Evolutionary conservation across 2,329 filamentous ascomycete genomes (phyloP), one percentile per base, ranked within the genome.

Genomic region (Amauroascus verrucosus): DNA sequence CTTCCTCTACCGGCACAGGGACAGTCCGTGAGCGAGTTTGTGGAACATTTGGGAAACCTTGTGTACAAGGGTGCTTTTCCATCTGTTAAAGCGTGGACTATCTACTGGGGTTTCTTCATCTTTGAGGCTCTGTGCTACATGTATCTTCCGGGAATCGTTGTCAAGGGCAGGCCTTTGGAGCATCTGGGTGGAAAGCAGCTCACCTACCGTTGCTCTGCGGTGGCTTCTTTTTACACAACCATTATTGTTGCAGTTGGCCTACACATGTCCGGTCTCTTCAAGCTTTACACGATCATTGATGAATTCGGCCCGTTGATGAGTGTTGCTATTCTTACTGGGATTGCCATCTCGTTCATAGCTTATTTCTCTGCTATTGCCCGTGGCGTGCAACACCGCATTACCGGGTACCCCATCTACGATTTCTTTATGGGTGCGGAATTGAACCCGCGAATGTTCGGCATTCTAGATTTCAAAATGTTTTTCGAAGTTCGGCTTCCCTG

Each of bases 381-480:
- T 55, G 90, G 90, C 53, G 84, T 83, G 48, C 79, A 93, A 65
- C 89, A 97, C 70, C 86, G 91, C 58, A 96, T 97, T 89, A 95
- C 88, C 6, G 87, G 86, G 37, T 78, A 82, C 62, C 79, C 77
- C 44, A 73, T 93, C 63, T 91, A 93, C 68, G 88, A 94, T 73
- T 93, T 93, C 71, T 94, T 93, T 76, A 89, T 93, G 81, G 88
- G 88, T 51, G 85, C 86, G 11, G 88, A 94, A 72, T 76, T 94
- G 53, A 93, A 94, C 72, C 88, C 88, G 3, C 79, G 88, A 60
- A 80, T 96, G 76, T 91, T 89, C 65, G 84, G 83, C 53, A 83
- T 88, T 61, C 72, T 94, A 48, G 88, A 94, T 70, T 88, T 93
- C 74, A 94, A 94, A 74, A 93, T 94, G 88, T 95, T 95, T 73